These are phyloP conservation scores for Cetraspora pellucida DNA, from an alignment of 192 early-diverging fungal genomes.

Conservation along the genomic window DNA sequence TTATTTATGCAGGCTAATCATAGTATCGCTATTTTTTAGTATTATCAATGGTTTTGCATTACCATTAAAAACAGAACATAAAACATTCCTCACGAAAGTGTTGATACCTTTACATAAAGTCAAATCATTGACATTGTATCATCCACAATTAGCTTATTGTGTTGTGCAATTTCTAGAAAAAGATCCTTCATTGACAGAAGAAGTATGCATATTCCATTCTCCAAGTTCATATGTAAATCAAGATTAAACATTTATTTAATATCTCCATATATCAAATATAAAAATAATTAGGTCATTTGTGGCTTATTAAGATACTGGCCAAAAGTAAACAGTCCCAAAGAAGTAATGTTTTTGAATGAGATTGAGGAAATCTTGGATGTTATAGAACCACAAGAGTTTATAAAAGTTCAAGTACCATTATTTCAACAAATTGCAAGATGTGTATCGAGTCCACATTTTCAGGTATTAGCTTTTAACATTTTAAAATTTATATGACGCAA, in stretches of 20 bases:
- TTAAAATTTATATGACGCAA: background rate
- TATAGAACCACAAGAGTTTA: slow-evolving; percentile 90
- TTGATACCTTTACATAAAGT: slow-evolving; percentile 97
- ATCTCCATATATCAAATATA: background rate
- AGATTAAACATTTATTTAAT: background rate
- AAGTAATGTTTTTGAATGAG: slow-evolving; percentile 99
- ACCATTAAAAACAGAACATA: slow-evolving; percentile 98
- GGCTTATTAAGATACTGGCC: slow-evolving; percentile 96
- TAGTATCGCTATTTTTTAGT: slow-evolving; percentile 50
- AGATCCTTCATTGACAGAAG: slow-evolving; percentile 88
- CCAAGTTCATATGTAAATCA: background rate
- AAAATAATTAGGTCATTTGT: slow-evolving; percentile 66
- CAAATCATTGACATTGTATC: slow-evolving; percentile 91
- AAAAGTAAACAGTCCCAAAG: slow-evolving; percentile 98
- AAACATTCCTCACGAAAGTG: slow-evolving; percentile 90
- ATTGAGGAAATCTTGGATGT: slow-evolving; percentile 97
- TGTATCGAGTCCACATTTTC: slow-evolving; percentile 97
- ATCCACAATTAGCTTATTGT: slow-evolving; percentile 97
- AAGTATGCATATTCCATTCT: slow-evolving; percentile 50
- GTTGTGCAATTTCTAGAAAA: slow-evolving; percentile 99
- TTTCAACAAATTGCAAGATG: slow-evolving; percentile 93
- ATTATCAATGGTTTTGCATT: slow-evolving; percentile 99
- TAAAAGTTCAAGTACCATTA: slow-evolving; percentile 84
- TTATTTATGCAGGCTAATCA: no score
- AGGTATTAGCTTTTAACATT: slow-evolving; percentile 55